phyloP scores from a whole-genome alignment of 345 rosid genomes.

The Arabidopsis arenosa region DNA sequence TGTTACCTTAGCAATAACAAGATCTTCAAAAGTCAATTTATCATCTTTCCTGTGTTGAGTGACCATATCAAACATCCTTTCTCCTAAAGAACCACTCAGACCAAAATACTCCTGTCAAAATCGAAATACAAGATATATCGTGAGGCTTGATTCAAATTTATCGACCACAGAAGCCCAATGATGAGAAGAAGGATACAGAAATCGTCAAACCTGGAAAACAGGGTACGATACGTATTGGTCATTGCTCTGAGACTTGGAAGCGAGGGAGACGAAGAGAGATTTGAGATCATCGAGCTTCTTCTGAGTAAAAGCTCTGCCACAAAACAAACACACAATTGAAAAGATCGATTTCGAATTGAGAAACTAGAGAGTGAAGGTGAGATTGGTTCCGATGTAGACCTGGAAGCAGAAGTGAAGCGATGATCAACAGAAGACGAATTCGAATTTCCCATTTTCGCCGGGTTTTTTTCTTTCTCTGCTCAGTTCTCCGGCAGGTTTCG shows the following conservation, averaged over 20 bases:
- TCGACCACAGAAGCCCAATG: not conserved
- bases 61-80: constrained; percentile 68
- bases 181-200: not conserved
- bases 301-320: constrained; percentile 70
- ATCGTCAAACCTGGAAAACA: constrained; percentile 65
- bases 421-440: constrained; percentile 44
- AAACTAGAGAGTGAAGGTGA: not conserved
- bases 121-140: constrained; percentile 1
- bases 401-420: constrained; percentile 49
- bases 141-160: not conserved
- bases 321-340: not conserved
- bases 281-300: constrained; percentile 70
- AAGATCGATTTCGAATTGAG: not conserved
- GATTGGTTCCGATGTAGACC: constrained; percentile 34
- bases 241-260: constrained; percentile 63
- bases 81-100: constrained; percentile 62
- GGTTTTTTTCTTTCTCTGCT: not conserved
- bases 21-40: constrained; percentile 69
- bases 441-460: constrained; percentile 47
- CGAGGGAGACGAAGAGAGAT: constrained; percentile 64
- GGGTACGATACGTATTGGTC: constrained; percentile 53
- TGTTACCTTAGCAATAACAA: constrained; percentile 78
- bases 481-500: constrained; percentile 18
- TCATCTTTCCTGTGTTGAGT: constrained; percentile 67
- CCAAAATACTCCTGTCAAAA: constrained; percentile 61